Evolutionary conservation across 768 basidiomycete genomes (phyloP).

Genomic region (Collybiopsis luxurians): DNA sequence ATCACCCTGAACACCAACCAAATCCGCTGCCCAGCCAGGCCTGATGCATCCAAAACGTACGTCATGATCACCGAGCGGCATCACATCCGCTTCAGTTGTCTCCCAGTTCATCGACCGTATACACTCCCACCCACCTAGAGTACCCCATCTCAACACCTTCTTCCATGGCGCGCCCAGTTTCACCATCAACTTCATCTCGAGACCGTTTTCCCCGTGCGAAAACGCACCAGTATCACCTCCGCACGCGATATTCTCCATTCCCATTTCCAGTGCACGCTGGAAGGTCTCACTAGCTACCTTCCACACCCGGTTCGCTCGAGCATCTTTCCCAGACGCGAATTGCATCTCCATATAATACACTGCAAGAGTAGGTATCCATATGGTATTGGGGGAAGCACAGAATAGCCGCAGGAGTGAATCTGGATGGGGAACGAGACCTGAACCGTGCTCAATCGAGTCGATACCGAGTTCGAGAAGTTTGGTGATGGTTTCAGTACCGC

Average conservation of each 20-base stretch:
- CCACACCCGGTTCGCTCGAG: constrained; percentile 30
- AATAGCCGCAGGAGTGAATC: constrained; percentile 23
- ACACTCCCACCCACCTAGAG: constrained; percentile 57
- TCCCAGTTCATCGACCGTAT: constrained; percentile 49
- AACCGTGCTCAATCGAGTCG: constrained; percentile 61
- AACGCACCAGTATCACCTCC: constrained; percentile 69
- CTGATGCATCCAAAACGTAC: constrained; percentile 54
- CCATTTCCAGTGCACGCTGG: constrained; percentile 37
- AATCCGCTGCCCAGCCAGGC: constrained; percentile 54
- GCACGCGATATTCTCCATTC: constrained; percentile 50
- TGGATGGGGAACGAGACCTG: constrained; percentile 22
- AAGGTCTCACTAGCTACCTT: constrained; percentile 37
- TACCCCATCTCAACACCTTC: constrained; percentile 55
- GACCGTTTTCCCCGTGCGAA: constrained; percentile 55
- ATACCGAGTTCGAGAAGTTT: constrained; percentile 37
- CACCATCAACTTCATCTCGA: constrained; percentile 63
- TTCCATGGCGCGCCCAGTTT: constrained; percentile 50
- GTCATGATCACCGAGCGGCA: constrained; percentile 41
- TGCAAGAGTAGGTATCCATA: constrained; percentile 60
- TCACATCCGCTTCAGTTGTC: constrained; percentile 23
- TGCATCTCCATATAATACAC: constrained; percentile 37
- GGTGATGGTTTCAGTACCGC: constrained; percentile 26
- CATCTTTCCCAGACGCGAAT: constrained; percentile 8
- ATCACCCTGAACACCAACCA: constrained; percentile 36
- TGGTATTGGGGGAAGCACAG: constrained; percentile 24